These are phyloP conservation scores for Mariannaea elegans DNA, from an alignment of 2,329 filamentous ascomycete species.

Conservation along the genomic window DNA sequence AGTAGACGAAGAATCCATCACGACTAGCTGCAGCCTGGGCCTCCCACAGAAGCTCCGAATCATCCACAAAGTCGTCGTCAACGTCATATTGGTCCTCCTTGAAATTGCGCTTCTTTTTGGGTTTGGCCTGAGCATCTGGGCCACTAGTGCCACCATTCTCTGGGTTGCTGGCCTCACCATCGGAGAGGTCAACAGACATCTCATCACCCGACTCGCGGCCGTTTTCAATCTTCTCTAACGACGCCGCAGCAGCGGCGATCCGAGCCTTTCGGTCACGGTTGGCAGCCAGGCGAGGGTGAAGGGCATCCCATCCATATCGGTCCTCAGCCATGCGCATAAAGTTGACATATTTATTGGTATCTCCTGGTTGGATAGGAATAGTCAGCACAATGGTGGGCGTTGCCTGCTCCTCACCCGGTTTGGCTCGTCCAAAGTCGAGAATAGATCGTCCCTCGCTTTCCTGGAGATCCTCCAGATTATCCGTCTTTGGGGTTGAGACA, in stretches of 20 bases:
- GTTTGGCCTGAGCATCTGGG: slow-evolving; percentile 68
- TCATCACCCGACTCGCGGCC: slow-evolving; percentile 78
- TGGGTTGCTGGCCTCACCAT: slow-evolving; percentile 83
- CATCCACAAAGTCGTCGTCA: slow-evolving; percentile 87
- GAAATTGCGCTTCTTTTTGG: slow-evolving; percentile 82
- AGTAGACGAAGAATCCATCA: slow-evolving; percentile 98
- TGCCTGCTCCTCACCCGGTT: slow-evolving; percentile 65
- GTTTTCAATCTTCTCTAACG: slow-evolving; percentile 78
- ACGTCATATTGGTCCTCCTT: slow-evolving; percentile 86
- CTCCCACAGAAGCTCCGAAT: slow-evolving; percentile 95
- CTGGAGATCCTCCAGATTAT: slow-evolving; percentile 57
- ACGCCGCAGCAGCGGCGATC: slow-evolving; percentile 88
- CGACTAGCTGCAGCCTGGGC: slow-evolving; percentile 93
- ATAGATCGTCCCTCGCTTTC: slow-evolving; percentile 62
- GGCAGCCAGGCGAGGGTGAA: slow-evolving; percentile 90
- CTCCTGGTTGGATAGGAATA: slow-evolving; percentile 77
- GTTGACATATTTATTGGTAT: slow-evolving; percentile 91
- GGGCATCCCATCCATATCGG: slow-evolving; percentile 91
- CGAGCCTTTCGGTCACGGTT: slow-evolving; percentile 87
- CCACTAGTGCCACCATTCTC: slow-evolving; percentile 77
- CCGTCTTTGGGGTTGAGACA: slow-evolving; percentile 58
- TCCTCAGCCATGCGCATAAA: slow-evolving; percentile 94
- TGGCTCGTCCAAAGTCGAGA: slow-evolving; percentile 68
- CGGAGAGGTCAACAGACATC: slow-evolving; percentile 81
- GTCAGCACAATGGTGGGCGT: slow-evolving; percentile 85